phyloP scores from a whole-genome alignment of 2,329 filamentous ascomycete species.

The Fusarium redolens region DNA sequence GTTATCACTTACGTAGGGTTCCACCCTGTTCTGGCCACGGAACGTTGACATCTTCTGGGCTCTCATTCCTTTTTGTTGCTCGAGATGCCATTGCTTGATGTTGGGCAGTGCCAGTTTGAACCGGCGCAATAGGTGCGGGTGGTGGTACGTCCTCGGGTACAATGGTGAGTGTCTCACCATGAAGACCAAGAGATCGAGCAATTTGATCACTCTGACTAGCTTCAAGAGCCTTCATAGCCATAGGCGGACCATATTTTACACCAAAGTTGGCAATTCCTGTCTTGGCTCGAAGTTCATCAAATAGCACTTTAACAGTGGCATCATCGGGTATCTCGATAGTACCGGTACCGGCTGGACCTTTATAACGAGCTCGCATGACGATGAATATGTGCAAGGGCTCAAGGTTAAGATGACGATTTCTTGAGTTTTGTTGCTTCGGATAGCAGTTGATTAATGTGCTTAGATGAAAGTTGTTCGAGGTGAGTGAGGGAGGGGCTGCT shows the following conservation, averaged over 20 bases:
- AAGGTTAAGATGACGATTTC: not conserved
- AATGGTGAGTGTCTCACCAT: conserved; percentile 63
- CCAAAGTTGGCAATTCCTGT: conserved; percentile 76
- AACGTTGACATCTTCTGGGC: conserved; percentile 53
- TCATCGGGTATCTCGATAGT: conserved; percentile 75
- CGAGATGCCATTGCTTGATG: conserved; percentile 1
- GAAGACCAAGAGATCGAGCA: conserved; percentile 61
- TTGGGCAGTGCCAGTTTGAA: conserved; percentile 9
- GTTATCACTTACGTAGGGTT: conserved; percentile 57
- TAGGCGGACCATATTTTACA: conserved; percentile 86
- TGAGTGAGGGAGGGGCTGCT: conserved; percentile 14
- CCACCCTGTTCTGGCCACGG: conserved; percentile 63
- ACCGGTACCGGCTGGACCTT: conserved; percentile 78
- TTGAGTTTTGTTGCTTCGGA: not conserved
- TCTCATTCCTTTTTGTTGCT: conserved; percentile 14
- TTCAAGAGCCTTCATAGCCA: conserved; percentile 71
- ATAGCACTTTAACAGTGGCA: conserved; percentile 72
- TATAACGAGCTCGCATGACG: conserved; percentile 78
- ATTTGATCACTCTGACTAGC: conserved; percentile 63
- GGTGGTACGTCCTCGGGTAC: conserved; percentile 53
- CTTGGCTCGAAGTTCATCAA: conserved; percentile 69
- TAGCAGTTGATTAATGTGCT: not conserved
- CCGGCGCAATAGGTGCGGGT: conserved; percentile 17
- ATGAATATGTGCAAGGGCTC: no score
- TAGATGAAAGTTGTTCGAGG: not conserved